Conservation (phyloP, 2,329 filamentous ascomycete species). For the Purpureocillium takamizusanense region DNA sequence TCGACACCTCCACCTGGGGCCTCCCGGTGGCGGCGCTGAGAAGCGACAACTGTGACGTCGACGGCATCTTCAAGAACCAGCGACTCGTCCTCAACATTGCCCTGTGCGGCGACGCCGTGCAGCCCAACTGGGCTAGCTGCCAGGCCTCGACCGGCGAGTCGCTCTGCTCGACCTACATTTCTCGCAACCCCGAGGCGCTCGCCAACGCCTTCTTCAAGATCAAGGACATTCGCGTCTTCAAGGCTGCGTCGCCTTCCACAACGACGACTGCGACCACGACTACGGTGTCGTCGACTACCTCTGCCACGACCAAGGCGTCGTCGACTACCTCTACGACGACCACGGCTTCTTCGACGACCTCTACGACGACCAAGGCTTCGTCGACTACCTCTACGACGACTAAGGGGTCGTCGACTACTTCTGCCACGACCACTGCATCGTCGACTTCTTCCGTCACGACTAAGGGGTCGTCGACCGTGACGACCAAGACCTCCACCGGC, state of each 20-base stretch:
- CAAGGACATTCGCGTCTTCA: slow-evolving; percentile 27
- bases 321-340: neutral
- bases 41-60: slow-evolving; percentile 50
- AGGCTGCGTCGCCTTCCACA: neutral
- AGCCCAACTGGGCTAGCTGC: slow-evolving; percentile 14
- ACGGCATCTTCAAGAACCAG: slow-evolving; percentile 53
- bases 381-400: neutral
- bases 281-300: neutral
- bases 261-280: slow-evolving; percentile 7
- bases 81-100: slow-evolving; percentile 66
- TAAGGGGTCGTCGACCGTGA: too few species aligned
- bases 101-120: slow-evolving; percentile 62
- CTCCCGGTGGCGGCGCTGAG: slow-evolving; percentile 54
- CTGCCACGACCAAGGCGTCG: slow-evolving; percentile 1
- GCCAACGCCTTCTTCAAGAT: slow-evolving; percentile 36
- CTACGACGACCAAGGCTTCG: slow-evolving; percentile 1
- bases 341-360: slow-evolving; percentile 3
- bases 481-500: too few species aligned
- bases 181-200: slow-evolving; percentile 24
- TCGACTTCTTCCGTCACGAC: too few species aligned
- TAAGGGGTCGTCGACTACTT: neutral
- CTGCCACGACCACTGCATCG: too few species aligned
- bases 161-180: slow-evolving; percentile 28
- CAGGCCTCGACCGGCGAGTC: slow-evolving; percentile 10
- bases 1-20: slow-evolving; percentile 58